These are phyloP conservation scores for Rhodamnia rubescens DNA, from an alignment of 345 rosid species.

Conservation along the genomic window DNA sequence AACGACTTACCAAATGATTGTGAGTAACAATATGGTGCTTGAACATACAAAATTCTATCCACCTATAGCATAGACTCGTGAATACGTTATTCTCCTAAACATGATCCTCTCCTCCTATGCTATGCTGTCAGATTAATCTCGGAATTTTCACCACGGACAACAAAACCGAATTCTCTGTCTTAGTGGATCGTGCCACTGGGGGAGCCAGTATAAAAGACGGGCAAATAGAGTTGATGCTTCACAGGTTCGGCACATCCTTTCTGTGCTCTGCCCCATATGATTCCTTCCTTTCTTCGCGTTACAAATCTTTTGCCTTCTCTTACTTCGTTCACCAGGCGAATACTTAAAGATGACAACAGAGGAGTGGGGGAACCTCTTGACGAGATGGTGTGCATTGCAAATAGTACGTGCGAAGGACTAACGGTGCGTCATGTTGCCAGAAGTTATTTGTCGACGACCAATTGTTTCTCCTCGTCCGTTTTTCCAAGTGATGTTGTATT, in stretches of 20 bases:
- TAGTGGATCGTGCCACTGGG: constrained; percentile 83
- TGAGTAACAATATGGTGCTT: background rate
- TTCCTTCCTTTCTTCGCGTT: background rate
- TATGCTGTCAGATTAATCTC: constrained; percentile 46
- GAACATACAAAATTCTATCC: background rate
- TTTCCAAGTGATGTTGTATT: background rate
- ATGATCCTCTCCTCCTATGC: constrained; percentile 2
- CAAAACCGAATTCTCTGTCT: constrained; percentile 58
- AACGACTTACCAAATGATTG: background rate
- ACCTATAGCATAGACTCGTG: background rate
- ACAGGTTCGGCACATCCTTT: constrained; percentile 32
- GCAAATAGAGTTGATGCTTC: constrained; percentile 85
- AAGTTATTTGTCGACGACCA: background rate
- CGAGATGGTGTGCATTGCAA: constrained; percentile 36
- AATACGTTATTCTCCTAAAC: background rate
- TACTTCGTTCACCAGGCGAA: constrained; percentile 26
- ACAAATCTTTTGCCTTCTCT: background rate
- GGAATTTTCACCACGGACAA: constrained; percentile 55
- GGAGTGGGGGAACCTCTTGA: constrained; percentile 67
- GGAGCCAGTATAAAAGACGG: constrained; percentile 77
- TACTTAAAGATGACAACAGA: constrained; percentile 35
- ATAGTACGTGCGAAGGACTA: constrained; percentile 42
- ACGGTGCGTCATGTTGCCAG: constrained; percentile 22
- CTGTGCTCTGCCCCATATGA: background rate
- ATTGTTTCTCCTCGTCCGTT: background rate